Evolutionary conservation across 2,329 filamentous ascomycete genomes (phyloP).

Genomic region (Dothidotthia symphoricarpi): DNA sequence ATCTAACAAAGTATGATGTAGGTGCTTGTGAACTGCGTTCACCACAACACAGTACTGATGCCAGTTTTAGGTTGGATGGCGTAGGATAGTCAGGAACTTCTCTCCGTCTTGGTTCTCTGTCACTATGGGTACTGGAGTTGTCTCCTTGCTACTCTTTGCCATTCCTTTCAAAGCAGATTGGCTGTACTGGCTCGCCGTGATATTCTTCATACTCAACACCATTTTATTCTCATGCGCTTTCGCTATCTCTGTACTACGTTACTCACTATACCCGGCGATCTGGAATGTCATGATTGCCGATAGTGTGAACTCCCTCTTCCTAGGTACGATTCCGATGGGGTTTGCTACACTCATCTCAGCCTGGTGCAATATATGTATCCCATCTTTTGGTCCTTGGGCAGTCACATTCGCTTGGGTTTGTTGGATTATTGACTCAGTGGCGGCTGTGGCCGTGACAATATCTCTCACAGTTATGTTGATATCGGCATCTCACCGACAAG

Average conservation of each 20-base stretch:
- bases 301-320: conserved; percentile 65
- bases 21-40: background rate
- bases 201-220: conserved; percentile 62
- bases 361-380: conserved; percentile 60
- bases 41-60: background rate
- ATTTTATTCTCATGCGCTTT: conserved; percentile 57
- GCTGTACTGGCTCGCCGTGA: conserved; percentile 59
- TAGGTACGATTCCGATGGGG: conserved; percentile 67
- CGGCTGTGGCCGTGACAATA: conserved; percentile 46
- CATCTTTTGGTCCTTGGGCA: conserved; percentile 61
- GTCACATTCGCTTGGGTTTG: conserved; percentile 48
- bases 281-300: conserved; percentile 65
- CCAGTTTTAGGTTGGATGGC: conserved; percentile 32
- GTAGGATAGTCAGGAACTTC: conserved; percentile 39
- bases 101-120: conserved; percentile 41
- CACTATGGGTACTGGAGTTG: conserved; percentile 65
- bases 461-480: conserved; percentile 56
- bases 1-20: conserved; percentile 31
- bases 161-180: conserved; percentile 61
- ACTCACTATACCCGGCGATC: conserved; percentile 64
- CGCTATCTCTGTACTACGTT: conserved; percentile 58
- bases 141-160: conserved; percentile 61
- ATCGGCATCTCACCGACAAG: conserved; percentile 40
- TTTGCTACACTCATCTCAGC: conserved; percentile 67
- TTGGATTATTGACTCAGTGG: conserved; percentile 52